Evolutionary conservation across 1,284 basidiomycete genomes (phyloP).

Genomic region (Spongispora temasekensis): DNA sequence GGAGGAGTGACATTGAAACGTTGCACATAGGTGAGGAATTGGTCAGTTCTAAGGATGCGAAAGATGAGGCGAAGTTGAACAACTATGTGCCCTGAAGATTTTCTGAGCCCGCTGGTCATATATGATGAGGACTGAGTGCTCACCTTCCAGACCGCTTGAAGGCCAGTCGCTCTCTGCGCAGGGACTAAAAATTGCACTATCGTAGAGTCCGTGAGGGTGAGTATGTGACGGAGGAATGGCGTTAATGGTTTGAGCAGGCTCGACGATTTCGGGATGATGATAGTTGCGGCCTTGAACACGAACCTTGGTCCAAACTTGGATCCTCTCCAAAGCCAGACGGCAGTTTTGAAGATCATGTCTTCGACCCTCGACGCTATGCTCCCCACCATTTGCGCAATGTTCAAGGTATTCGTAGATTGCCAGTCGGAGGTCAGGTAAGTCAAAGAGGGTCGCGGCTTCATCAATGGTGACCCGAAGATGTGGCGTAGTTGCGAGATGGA

Average conservation of each 20-base stretch:
- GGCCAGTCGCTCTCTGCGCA: background rate
- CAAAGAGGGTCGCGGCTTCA: background rate
- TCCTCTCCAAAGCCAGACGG: background rate
- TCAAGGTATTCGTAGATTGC: background rate
- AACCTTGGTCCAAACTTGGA: background rate
- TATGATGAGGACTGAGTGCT: background rate
- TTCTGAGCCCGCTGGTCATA: background rate
- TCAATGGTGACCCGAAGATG: background rate
- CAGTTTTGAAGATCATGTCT: background rate
- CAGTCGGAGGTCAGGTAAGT: background rate
- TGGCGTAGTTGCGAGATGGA: background rate
- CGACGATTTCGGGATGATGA: background rate
- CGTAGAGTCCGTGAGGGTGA: background rate
- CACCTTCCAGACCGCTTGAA: background rate
- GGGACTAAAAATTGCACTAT: slow-evolving; percentile 1
- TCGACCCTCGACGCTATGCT: background rate
- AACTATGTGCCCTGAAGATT: background rate
- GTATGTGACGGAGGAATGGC: background rate
- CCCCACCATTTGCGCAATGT: background rate
- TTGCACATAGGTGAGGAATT: background rate
- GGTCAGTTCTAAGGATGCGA: background rate
- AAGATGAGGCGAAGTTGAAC: background rate
- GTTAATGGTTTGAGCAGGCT: background rate
- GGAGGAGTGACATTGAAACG: background rate
- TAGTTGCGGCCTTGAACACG: background rate